Conservation (phyloP, 2,329 filamentous ascomycete species). For the Ustulina deusta region DNA sequence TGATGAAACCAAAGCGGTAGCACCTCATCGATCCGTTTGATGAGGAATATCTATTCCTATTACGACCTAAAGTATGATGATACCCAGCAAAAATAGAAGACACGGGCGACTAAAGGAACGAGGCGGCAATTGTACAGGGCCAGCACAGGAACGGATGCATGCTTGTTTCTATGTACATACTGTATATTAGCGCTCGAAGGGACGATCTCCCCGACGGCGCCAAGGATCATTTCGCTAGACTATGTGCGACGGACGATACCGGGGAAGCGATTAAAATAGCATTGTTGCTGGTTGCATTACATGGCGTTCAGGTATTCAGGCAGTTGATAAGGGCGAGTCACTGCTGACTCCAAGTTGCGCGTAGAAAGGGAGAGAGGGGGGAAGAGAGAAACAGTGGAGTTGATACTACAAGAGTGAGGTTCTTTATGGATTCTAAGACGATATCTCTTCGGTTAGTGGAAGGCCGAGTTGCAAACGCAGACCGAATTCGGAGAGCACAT, state of each 20-base stretch:
- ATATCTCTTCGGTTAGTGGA: constrained; percentile 35
- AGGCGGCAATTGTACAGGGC: constrained; percentile 34
- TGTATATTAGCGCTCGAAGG: constrained; percentile 39
- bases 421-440: constrained; percentile 35
- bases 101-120: constrained; percentile 26
- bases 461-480: constrained; percentile 30
- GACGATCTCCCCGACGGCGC: constrained; percentile 7
- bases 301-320: constrained; percentile 46
- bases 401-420: constrained; percentile 36
- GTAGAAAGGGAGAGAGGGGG: constrained; percentile 29
- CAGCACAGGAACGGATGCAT: constrained; percentile 36
- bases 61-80: constrained; percentile 42
- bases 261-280: constrained; percentile 31
- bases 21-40: constrained; percentile 28
- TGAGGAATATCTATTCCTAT: constrained; percentile 30
- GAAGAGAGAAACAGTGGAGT: constrained; percentile 29
- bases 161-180: constrained; percentile 40
- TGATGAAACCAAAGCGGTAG: constrained; percentile 22
- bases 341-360: constrained; percentile 32
- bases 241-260: constrained; percentile 28
- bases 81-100: constrained; percentile 40
- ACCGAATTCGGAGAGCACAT: constrained; percentile 18
- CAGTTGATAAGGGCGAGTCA: constrained; percentile 34
- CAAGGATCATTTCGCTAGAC: constrained; percentile 25
- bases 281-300: constrained; percentile 45